A percentile compares a stretch with the other conserved stretches of the same genome.
Conservation (phyloP, 139 green algal genomes). For the Ulvella scutata region DNA sequence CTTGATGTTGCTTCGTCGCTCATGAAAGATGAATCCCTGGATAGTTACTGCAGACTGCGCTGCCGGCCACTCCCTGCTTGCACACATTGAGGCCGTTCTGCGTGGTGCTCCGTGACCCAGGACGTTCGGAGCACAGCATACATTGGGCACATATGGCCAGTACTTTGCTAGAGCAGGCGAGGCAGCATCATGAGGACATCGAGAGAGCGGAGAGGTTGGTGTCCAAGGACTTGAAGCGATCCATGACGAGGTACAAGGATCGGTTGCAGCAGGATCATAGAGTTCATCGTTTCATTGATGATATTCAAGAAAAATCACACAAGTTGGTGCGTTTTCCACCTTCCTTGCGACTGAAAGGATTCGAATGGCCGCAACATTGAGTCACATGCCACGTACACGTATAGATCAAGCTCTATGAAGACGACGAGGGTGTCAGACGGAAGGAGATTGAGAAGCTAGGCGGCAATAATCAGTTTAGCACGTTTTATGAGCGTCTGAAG, state of each 20-base stretch:
- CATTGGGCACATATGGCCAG: conserved; percentile 73
- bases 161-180: conserved; percentile 81
- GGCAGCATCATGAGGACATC: conserved; percentile 79
- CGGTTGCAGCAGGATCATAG: conserved; percentile 35
- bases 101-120: too few relatives aligned
- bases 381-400: not conserved
- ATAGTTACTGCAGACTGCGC: too few relatives aligned
- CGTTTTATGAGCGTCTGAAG: conserved; percentile 85
- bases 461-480: conserved; percentile 37
- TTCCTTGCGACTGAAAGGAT: not conserved
- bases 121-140: too few relatives aligned
- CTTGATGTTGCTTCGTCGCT: too few relatives aligned
- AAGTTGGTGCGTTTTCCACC: conserved; percentile 50
- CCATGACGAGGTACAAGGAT: conserved; percentile 61
- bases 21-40: too few relatives aligned
- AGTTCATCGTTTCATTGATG: conserved; percentile 31
- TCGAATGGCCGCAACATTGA: not conserved
- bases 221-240: conserved; percentile 63
- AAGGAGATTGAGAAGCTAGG: conserved; percentile 81
- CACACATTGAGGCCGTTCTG: too few relatives aligned
- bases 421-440: conserved; percentile 59
- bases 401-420: conserved; percentile 71
- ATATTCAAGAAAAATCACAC: conserved; percentile 40
- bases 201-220: conserved; percentile 76
- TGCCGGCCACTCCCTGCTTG: too few relatives aligned